Conservation (phyloP, 495 filamentous ascomycete species). For the Annulohypoxylon stygium region DNA sequence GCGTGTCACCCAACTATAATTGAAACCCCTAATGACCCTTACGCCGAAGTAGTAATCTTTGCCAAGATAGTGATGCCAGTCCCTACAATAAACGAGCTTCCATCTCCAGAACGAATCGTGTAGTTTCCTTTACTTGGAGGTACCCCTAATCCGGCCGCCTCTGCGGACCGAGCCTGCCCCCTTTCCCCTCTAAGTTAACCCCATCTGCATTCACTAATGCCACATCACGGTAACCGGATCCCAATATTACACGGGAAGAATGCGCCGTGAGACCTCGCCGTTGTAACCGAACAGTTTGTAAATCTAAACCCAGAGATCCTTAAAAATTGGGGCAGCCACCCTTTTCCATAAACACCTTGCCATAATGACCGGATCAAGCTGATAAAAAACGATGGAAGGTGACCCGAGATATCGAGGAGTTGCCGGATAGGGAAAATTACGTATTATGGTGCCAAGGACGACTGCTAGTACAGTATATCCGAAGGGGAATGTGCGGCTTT, state of each 20-base stretch:
- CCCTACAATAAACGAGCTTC: constrained; percentile 32
- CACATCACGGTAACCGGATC: constrained; percentile 10
- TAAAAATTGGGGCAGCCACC: constrained; percentile 21
- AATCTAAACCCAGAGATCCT: constrained; percentile 27
- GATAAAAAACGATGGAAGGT: constrained; percentile 4
- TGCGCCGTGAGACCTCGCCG: constrained; percentile 10
- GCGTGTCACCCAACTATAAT: constrained; percentile 34
- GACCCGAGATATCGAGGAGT: constrained; percentile 26
- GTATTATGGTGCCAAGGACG: constrained; percentile 29
- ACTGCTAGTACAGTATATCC: constrained; percentile 17
- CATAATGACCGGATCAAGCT: constrained; percentile 25
- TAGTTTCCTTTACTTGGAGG: constrained; percentile 16
- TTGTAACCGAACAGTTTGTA: constrained; percentile 13
- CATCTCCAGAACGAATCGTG: constrained; percentile 30
- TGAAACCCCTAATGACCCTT: constrained; percentile 31
- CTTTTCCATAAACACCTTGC: constrained; percentile 29
- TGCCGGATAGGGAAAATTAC: constrained; percentile 22
- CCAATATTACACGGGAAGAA: constrained; percentile 16
- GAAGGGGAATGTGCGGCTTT: constrained; percentile 10
- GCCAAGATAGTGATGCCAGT: constrained; percentile 37
- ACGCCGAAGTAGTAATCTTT: constrained; percentile 36
- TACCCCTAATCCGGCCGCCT: constrained; percentile 18
- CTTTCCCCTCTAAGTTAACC: constrained; percentile 19
- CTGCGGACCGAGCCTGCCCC: constrained; percentile 25
- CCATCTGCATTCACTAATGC: constrained; percentile 29